Evolutionary conservation across 176 grass and related monocot species (phyloP).

Genomic region (Musa schizocarpa): DNA sequence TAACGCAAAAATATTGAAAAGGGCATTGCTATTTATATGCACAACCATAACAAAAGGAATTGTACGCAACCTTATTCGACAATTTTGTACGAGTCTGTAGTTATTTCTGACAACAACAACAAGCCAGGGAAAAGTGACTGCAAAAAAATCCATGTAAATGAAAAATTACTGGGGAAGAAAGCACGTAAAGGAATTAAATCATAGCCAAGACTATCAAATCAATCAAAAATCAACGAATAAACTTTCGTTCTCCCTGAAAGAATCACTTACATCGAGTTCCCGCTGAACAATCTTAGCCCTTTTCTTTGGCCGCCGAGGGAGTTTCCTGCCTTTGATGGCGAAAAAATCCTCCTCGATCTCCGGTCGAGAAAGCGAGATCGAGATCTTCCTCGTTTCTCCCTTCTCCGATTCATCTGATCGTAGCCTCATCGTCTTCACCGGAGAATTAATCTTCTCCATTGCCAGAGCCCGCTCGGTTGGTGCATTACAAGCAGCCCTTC

Average conservation of each 20-base stretch:
- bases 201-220: not conserved
- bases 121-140: slow-evolving; percentile 47
- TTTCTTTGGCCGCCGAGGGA: slow-evolving; percentile 55
- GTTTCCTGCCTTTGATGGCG: slow-evolving; percentile 30
- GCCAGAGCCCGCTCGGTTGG: not conserved
- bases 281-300: slow-evolving; percentile 33
- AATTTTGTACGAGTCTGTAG: slow-evolving; percentile 40
- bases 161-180: too few relatives aligned
- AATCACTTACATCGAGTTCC: slow-evolving; percentile 35
- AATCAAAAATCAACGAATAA: not conserved
- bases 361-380: slow-evolving; percentile 34
- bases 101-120: slow-evolving; percentile 36
- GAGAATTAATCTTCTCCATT: not conserved
- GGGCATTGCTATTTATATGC: not conserved
- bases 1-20: too few relatives aligned
- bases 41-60: not conserved
- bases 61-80: slow-evolving; percentile 26
- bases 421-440: not conserved
- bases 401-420: not conserved
- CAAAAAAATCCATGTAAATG: not conserved
- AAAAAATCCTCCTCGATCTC: slow-evolving; percentile 44
- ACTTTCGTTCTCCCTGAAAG: not conserved
- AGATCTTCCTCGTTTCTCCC: slow-evolving; percentile 21
- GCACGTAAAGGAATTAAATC: not conserved
- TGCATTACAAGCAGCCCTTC: not conserved